Base-by-base conservation (phyloP, 352 stramenopile genomes). In the Pythium apleroticum region DNA sequence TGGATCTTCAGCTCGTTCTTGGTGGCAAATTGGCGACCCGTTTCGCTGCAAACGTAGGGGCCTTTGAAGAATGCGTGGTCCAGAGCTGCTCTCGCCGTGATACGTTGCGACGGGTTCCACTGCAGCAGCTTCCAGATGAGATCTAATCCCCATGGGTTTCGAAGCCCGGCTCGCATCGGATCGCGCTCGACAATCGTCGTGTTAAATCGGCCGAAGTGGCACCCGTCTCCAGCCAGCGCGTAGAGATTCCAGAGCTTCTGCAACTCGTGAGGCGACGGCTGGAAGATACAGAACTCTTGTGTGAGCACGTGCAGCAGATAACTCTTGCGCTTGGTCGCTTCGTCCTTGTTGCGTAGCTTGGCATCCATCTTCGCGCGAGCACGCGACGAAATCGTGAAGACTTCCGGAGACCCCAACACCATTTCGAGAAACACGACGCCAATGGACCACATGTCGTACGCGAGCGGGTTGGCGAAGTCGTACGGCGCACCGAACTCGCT, bases 391-490 rank as follows among this genome's bases (percentile, higher is more conserved):
- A 94, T 91, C 50, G 80, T 66, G 67, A 95, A 95, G 19, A 95
- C 84, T 71, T 91, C 84, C 0, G 96, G 94, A 3, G 96, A 98
- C 1, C 97, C 97, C 3, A 99, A 71, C 15, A 99, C 68, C 60
- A 99, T 77, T 72, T 99, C 97, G n/a, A 98, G 73, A 25, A 98
- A 96, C 28, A 98, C 81, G 57, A 99, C 91, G 3, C 96, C 96
- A 5, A 98, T 86, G n/a, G 88, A 96, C 90, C 90, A 97, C 50
- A 97, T 73, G 41, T 97, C 90, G 64, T 97, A 97, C n/a, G 84
- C 75, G 25, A 86, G 69, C 1, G 90, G 86, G 8, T 69, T 60
- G 35, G 63, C 68, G 46, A 74, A 81, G 64, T 92, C 78, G 66
- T 90, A 94, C 10, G 84, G 80, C 53, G 75, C 72, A 0, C 76